Conservation (phyloP, 2,329 filamentous ascomycete genomes). For the Aureobasidium sp. region DNA sequence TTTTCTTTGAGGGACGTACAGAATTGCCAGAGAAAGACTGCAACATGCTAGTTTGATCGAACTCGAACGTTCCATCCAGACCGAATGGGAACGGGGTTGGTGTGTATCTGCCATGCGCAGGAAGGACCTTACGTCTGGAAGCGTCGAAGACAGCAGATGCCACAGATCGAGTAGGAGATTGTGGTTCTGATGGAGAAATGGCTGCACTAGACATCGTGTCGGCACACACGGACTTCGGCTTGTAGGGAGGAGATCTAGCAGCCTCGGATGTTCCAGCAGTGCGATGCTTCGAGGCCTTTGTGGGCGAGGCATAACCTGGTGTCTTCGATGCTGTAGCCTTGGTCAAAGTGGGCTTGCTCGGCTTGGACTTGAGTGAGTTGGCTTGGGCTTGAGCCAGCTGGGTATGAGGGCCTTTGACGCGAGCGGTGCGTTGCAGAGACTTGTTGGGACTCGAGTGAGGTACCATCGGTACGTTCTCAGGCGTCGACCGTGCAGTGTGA, state of each 20-base stretch:
- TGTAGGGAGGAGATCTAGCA: not conserved
- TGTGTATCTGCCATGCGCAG: not conserved
- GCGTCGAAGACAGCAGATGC: not conserved
- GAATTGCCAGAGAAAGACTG: not conserved
- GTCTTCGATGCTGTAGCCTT: not conserved
- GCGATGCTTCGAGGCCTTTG: slow-evolving; percentile 8
- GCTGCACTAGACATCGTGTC: not conserved
- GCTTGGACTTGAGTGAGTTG: slow-evolving; percentile 6
- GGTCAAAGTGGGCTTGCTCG: slow-evolving; percentile 7
- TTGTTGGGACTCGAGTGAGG: not conserved
- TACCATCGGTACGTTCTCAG: not conserved
- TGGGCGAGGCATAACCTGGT: slow-evolving; percentile 8
- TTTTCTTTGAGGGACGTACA: not conserved
- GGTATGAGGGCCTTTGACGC: not conserved
- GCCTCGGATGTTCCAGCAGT: not conserved
- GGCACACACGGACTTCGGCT: not conserved
- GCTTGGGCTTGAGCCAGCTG: not conserved
- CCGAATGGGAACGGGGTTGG: not conserved
- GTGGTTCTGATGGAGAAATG: not conserved
- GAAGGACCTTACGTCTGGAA: not conserved
- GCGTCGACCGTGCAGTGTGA: not conserved
- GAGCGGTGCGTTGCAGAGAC: not conserved
- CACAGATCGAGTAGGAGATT: not conserved
- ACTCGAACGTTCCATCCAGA: not conserved
- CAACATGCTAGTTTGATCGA: not conserved